These are phyloP conservation scores for Circinella umbellata DNA, from an alignment of 371 early-diverging fungal genomes.

Conservation along the genomic window DNA sequence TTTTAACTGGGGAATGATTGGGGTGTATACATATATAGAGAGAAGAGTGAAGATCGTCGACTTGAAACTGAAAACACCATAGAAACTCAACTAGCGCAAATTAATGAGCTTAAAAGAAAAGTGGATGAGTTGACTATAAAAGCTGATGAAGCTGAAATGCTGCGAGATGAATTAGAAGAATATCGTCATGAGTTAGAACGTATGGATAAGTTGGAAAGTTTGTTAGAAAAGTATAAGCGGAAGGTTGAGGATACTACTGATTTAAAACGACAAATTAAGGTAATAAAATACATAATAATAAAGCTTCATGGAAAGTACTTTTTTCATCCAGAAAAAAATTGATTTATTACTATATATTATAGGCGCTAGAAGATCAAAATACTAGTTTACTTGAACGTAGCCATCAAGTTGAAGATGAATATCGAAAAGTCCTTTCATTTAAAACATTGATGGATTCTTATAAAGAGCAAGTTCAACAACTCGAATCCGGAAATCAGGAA, in stretches of 20 bases:
- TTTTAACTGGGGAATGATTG: background rate
- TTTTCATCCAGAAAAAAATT: too few species aligned
- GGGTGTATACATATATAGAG: constrained; percentile 35
- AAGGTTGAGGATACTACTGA: constrained; percentile 88
- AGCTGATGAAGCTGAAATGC: constrained; percentile 72
- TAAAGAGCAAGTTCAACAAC: constrained; percentile 78
- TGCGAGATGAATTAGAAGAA: constrained; percentile 89
- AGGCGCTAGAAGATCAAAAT: constrained; percentile 83
- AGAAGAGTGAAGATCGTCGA: constrained; percentile 77
- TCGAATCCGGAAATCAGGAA: constrained; percentile 73
- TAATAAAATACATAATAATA: constrained; percentile 11
- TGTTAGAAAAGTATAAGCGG: constrained; percentile 92
- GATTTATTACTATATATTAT: background rate
- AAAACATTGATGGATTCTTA: constrained; percentile 86
- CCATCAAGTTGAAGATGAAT: constrained; percentile 86
- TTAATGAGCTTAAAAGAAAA: constrained; percentile 72
- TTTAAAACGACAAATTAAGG: constrained; percentile 80
- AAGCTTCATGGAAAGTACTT: too few species aligned
- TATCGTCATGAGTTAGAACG: constrained; percentile 86
- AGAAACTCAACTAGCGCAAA: constrained; percentile 60
- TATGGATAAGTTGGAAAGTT: constrained; percentile 85
- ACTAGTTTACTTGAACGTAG: constrained; percentile 73
- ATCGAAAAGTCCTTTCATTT: constrained; percentile 76
- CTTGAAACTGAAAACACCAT: constrained; percentile 72
- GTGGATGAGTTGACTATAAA: constrained; percentile 68